Base-by-base conservation (phyloP, 2,329 filamentous ascomycete genomes). In the Knufia fluminis region DNA sequence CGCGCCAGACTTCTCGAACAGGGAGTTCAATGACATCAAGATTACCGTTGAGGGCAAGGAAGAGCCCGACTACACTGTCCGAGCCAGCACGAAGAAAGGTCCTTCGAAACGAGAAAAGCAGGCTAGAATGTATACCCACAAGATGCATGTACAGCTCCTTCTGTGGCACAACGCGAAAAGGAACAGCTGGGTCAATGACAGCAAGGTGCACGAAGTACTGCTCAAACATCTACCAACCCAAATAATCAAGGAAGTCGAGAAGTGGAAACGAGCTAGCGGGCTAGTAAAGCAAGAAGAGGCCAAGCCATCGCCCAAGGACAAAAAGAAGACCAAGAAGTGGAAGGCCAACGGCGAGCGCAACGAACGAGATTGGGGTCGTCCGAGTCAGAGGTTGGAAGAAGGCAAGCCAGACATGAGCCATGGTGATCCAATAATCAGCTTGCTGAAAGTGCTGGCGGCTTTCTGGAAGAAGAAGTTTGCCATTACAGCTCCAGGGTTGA, bases 381-480 rank as follows among this genome's bases (percentile, higher is more conserved):
- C 78, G 4, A 85, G 88, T 1, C 75, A 82, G 49, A 78, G 77
- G 36, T 67, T 88, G 1, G 86, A 91, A 57, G 76, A 77, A 19
- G 84, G 83, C 0, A 74, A 75, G 22, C 78, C 85, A 3, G 85
- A 95, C 59, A 77, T 91, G 71, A 92, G 86, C 63, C 78, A 81
- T 36, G 87, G 87, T 0, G 90, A 96, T 64, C 89, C 90, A 0
- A 68, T 94, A 3, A 77, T 91, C 47, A 75, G 82, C 19, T 71
- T 97, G 3, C 73, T 97, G 60, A 85, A 84, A 59, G 74, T 80
- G 2, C 68, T 98, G n/a, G 74, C 83, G 8, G 77, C 82, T 1
- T 96, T 88, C 74, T 98, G 92, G 92, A 89, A 83, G 63, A 85
- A 89, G 59, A 76, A 82, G 28, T 98, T 94, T 65, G 77, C 73